Conservation (phyloP, 2,329 filamentous ascomycete genomes). For the Hypoxylon sp. region DNA sequence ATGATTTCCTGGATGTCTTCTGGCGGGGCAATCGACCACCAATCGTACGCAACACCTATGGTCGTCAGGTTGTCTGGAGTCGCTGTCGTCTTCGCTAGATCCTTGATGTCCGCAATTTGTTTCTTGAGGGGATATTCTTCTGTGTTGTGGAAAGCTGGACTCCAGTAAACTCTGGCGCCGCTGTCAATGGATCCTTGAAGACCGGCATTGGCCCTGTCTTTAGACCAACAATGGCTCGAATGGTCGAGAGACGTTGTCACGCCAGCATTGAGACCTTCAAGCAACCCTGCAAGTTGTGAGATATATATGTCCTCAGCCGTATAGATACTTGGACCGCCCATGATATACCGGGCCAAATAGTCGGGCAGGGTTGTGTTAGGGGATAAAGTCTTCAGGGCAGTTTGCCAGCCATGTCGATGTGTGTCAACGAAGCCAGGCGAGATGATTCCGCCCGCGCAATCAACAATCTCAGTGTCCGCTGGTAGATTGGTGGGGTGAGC, state of each 20-base stretch:
- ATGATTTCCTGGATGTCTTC: slow-evolving; percentile 54
- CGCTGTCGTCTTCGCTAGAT: slow-evolving; percentile 53
- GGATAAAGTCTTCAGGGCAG: slow-evolving; percentile 66
- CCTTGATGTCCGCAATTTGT: slow-evolving; percentile 59
- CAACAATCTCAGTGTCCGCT: slow-evolving; percentile 59
- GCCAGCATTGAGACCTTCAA: slow-evolving; percentile 67
- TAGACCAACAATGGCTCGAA: slow-evolving; percentile 64
- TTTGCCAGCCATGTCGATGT: slow-evolving; percentile 70
- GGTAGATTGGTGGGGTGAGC: slow-evolving; percentile 47
- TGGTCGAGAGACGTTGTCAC: slow-evolving; percentile 69
- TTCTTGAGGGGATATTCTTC: slow-evolving; percentile 55
- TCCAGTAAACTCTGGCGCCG: slow-evolving; percentile 64
- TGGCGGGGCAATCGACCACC: slow-evolving; percentile 51
- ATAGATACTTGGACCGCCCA: slow-evolving; percentile 54
- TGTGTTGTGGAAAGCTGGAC: slow-evolving; percentile 59
- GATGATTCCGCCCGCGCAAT: slow-evolving; percentile 66
- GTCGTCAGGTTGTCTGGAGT: slow-evolving; percentile 53
- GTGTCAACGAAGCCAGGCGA: slow-evolving; percentile 71
- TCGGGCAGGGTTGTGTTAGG: slow-evolving; percentile 66
- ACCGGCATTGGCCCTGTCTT: slow-evolving; percentile 60
- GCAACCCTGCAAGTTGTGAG: slow-evolving; percentile 62
- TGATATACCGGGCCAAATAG: slow-evolving; percentile 62
- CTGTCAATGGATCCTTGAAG: slow-evolving; percentile 64
- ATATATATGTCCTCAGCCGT: slow-evolving; percentile 63
- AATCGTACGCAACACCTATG: slow-evolving; percentile 61